phyloP scores from a whole-genome alignment of 352 stramenopile species.

The Thraustochytrium sp. region DNA sequence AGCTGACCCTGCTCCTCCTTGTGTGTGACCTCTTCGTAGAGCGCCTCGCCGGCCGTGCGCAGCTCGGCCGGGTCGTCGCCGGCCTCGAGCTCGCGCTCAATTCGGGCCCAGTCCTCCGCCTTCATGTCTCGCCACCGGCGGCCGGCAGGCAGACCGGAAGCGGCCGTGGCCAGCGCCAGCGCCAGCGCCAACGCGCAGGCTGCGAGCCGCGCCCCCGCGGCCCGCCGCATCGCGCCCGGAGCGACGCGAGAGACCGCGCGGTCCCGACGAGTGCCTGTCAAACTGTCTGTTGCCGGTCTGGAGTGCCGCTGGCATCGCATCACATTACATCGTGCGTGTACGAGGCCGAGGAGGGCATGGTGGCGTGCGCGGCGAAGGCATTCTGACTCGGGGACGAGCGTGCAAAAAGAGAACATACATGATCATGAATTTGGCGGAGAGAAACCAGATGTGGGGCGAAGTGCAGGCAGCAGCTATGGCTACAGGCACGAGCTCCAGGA shows the following conservation, averaged over 20 bases:
- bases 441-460: no score
- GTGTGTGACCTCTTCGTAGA: neutral
- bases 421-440: no score
- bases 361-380: no score
- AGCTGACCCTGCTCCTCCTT: neutral
- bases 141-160: neutral
- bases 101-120: neutral
- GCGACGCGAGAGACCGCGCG: neutral
- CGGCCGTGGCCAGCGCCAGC: neutral
- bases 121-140: neutral
- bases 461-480: no score
- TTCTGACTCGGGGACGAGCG: no score
- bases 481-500: no score
- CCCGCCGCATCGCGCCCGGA: neutral
- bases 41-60: neutral
- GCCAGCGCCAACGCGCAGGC: neutral
- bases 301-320: no score
- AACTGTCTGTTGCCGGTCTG: no score
- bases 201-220: neutral
- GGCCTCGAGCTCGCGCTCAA: neutral
- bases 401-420: no score
- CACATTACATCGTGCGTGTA: no score
- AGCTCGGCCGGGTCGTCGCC: neutral
- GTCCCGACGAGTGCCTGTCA: no score
- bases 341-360: no score